A percentile compares a stretch with the other conserved stretches of the same genome.
Evolutionary conservation across 495 filamentous ascomycete species (phyloP).

Genomic region (Daldinia loculata): DNA sequence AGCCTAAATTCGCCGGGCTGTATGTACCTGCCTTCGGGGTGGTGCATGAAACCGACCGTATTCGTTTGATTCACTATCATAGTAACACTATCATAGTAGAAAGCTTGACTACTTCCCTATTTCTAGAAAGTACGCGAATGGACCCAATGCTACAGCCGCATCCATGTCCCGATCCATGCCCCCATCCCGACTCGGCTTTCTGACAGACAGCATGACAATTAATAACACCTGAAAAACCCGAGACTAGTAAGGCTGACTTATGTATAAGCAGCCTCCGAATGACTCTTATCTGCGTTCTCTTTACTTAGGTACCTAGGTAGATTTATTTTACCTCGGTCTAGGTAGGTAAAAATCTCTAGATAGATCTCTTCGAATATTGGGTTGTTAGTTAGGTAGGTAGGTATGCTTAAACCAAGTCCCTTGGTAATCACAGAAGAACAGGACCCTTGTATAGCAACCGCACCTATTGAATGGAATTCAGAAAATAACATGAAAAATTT

Average conservation of each 20-base stretch:
- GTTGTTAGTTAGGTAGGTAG: too few relatives aligned
- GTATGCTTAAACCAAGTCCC: not conserved
- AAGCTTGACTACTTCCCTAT: constrained; percentile 49
- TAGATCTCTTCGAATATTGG: not conserved
- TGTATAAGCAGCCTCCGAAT: constrained; percentile 17
- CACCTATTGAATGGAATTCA: not conserved
- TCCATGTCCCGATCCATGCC: constrained; percentile 1
- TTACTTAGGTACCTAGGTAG: not conserved
- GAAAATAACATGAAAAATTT: constrained; percentile 17
- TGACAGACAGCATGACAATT: constrained; percentile 16
- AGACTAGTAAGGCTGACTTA: constrained; percentile 22
- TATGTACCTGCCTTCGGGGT: constrained; percentile 15
- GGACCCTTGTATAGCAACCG: not conserved
- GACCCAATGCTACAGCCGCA: constrained; percentile 11
- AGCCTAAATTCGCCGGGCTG: constrained; percentile 2
- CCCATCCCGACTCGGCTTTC: constrained; percentile 19
- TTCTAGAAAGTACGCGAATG: constrained; percentile 33
- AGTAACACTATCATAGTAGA: constrained; percentile 20
- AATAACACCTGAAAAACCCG: constrained; percentile 1
- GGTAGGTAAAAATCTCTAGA: not conserved
- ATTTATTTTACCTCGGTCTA: too few relatives aligned
- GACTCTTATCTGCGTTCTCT: constrained; percentile 1
- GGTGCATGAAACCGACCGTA: constrained; percentile 50
- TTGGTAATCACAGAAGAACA: not conserved
- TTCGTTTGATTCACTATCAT: constrained; percentile 24